Base-by-base conservation (phyloP, 164 flowering plant genomes). In the Vitis rupestris region DNA sequence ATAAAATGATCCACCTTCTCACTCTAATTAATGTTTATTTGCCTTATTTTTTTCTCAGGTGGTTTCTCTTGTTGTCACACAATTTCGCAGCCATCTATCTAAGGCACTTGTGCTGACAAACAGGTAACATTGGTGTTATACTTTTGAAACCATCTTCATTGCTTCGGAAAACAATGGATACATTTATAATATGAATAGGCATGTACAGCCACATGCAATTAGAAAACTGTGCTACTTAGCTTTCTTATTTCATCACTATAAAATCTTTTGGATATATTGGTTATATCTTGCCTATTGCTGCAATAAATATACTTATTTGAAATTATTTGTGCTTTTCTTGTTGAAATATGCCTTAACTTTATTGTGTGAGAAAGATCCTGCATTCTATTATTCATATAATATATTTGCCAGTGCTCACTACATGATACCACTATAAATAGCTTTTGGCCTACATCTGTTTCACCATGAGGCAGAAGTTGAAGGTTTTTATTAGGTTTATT, bases 61-160 rank as follows among this genome's bases (percentile, higher is more conserved):
- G 66, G 91, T 82, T 59, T 88, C 97, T 29, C 83, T 93, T 67
- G 86, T 91, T 73, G 88, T 82, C 69, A 82, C 94, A 56, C 91
- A 89, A 64, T 95, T 90, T 64, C 93, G 98, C 57, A 86, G 88
- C 75, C 73, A 76, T 78, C 80, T 95, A 23, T 91, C 99, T 1
- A 89, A 88, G 80, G 98, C 92, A 49, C 98, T 95, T 10, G 80
- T 82, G 53, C 82, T 93, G 55, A 95, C 98, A 58, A 89, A 88
- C 87, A 93, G 98, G 99, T 95, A 37, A 37, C 65, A 50, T 50
- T 67, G 2, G 30, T 56, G 0, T 3, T 11, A 16, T 55, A 67
- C 52, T n/a, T 19, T 31, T 4, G 51, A n/a, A 64, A 16, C 3
- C 16, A 44, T 44, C 16, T 55, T 27, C 50, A 56, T 12, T 19